Conservation (phyloP, 2,329 filamentous ascomycete species). For the Rutstroemia sp. region DNA sequence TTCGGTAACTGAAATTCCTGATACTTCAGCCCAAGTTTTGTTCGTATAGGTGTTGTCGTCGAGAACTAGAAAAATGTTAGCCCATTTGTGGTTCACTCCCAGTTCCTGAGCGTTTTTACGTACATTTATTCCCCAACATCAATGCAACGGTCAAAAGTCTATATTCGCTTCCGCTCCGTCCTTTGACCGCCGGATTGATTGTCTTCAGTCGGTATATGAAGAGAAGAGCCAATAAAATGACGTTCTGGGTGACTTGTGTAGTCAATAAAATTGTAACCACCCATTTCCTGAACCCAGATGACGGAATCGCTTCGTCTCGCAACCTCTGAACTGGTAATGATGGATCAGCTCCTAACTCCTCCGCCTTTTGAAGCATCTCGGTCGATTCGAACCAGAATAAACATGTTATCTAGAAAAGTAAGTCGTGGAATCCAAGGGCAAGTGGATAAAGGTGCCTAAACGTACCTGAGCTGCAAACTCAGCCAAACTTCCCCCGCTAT, state of each 20-base stretch:
- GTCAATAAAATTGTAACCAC: slow-evolving; percentile 84
- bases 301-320: slow-evolving; percentile 65
- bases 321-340: slow-evolving; percentile 45
- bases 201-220: slow-evolving; percentile 93
- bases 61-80: slow-evolving; percentile 51
- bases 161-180: slow-evolving; percentile 89
- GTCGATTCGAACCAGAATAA: slow-evolving; percentile 96
- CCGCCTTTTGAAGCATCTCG: slow-evolving; percentile 67
- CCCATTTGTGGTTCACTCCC: background rate
- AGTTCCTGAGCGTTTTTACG: slow-evolving; percentile 26
- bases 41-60: slow-evolving; percentile 99
- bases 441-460: slow-evolving; percentile 4
- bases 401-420: slow-evolving; percentile 67
- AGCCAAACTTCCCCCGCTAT: slow-evolving; percentile 66
- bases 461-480: slow-evolving; percentile 78
- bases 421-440: slow-evolving; percentile 8
- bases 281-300: slow-evolving; percentile 84
- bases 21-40: slow-evolving; percentile 98
- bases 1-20: slow-evolving; percentile 84
- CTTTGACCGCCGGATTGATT: slow-evolving; percentile 80
- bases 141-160: slow-evolving; percentile 85
- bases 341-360: slow-evolving; percentile 37
- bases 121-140: slow-evolving; percentile 97
- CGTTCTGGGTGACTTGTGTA: slow-evolving; percentile 93
- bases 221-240: slow-evolving; percentile 79